phyloP scores from a whole-genome alignment of 129 eudicot genomes.

The Flaveria bidentis region DNA sequence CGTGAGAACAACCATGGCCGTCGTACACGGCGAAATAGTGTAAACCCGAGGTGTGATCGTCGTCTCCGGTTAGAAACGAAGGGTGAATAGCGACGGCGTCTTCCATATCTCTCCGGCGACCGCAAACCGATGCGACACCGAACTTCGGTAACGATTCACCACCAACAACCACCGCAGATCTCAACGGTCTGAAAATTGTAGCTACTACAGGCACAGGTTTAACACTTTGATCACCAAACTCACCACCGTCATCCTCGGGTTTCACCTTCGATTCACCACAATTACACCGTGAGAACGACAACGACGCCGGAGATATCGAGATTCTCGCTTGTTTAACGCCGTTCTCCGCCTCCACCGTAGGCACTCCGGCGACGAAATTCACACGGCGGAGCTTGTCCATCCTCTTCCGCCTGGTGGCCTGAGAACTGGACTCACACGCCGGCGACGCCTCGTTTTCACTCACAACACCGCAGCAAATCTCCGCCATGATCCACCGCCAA shows the following conservation, averaged over 20 bases:
- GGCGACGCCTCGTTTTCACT: constrained; percentile 47
- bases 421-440: constrained; percentile 45
- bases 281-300: neutral
- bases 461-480: constrained; percentile 61
- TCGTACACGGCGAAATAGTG: constrained; percentile 82
- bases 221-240: neutral
- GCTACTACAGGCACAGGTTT: constrained; percentile 24
- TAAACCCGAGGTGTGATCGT: constrained; percentile 24
- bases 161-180: constrained; percentile 19
- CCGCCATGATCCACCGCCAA: constrained; percentile 42
- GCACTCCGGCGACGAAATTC: constrained; percentile 36
- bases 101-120: constrained; percentile 85
- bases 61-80: constrained; percentile 38
- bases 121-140: constrained; percentile 78
- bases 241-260: constrained; percentile 11
- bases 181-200: constrained; percentile 27
- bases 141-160: constrained; percentile 44
- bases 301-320: constrained; percentile 31
- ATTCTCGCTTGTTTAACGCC: constrained; percentile 49
- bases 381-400: constrained; percentile 53
- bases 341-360: constrained; percentile 27
- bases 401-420: constrained; percentile 53
- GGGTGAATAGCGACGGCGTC: constrained; percentile 84
- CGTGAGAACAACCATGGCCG: constrained; percentile 95
- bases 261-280: constrained; percentile 16